Base-by-base conservation (phyloP, 768 basidiomycete species). In the Russula sp. region DNA sequence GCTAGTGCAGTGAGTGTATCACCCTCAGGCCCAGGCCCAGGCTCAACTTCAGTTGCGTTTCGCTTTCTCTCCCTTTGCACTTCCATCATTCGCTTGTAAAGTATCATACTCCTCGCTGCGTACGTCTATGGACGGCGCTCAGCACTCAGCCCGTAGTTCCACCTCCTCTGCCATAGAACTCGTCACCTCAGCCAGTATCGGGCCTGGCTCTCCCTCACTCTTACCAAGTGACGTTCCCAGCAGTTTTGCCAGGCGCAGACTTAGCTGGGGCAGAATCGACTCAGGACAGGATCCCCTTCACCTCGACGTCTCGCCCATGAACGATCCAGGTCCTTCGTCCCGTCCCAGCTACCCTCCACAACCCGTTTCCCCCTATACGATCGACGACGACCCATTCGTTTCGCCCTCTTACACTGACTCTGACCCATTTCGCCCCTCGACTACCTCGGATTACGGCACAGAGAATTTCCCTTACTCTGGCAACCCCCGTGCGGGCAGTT, bases 121-220 rank as follows among this genome's bases (percentile, higher is more conserved):
- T 27, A 27, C 27, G 27, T 40, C 40, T 13, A 40, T 40, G 40
- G 14, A 40, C 40, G 40, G 14, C 40, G 40, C 14, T 40, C 40
- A 40, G 3, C 11, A 40, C 14, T 11, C 11, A 40, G 14, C 40
- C 14, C 40, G 42, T 4, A 78, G 75, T 61, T 80, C 84, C 16
- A 78, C 77, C 9, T 79, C 84, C 53, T 86, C 84, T 27, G 84
- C 81, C 45, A 70, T 86, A 63, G 81, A 86, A 72, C 70, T 86
- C 40, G 73, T 80, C 50, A 75, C 80, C 4, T 72, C 77, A 45
- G 70, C 80, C 53, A 80, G 79, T 34, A 72, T 83, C 47, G 75
- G 74, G 22, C 83, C 84, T 16, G 71, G 79, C 42, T 84, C 85
- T 11, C 84, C 85, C n/a, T 77, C 83, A 7, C 68, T 72, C 2